phyloP scores from a whole-genome alignment of 768 basidiomycete species.

The Hygrocybe coccinea region DNA sequence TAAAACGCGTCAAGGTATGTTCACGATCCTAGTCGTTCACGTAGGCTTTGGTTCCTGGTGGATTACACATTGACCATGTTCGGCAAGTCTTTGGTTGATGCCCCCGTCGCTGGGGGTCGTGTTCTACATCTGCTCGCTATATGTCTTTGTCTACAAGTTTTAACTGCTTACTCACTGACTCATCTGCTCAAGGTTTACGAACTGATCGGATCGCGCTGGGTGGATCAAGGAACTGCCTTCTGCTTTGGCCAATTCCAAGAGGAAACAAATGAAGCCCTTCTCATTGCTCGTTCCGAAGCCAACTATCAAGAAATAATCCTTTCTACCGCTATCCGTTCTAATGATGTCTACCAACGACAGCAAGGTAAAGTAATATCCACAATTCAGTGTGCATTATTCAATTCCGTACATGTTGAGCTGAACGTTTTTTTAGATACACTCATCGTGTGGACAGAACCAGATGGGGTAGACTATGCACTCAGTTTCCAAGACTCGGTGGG shows the following conservation, averaged over 20 bases:
- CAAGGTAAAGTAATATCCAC: constrained; percentile 55
- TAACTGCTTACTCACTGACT: constrained; percentile 10
- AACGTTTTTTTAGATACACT: constrained; percentile 66
- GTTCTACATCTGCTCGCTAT: background rate
- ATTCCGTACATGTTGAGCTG: constrained; percentile 2
- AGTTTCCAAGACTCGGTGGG: constrained; percentile 97
- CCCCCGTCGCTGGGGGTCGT: too few relatives aligned
- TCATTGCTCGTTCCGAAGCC: constrained; percentile 79
- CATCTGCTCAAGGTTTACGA: constrained; percentile 73
- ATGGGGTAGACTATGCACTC: constrained; percentile 90
- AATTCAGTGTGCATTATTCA: constrained; percentile 7
- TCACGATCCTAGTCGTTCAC: constrained; percentile 23
- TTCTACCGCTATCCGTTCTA: constrained; percentile 73
- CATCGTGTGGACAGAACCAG: constrained; percentile 98
- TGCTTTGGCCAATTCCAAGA: constrained; percentile 86
- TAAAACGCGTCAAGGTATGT: constrained; percentile 79
- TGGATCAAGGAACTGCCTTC: constrained; percentile 94
- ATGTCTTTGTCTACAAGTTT: constrained; percentile 11
- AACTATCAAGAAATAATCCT: constrained; percentile 70
- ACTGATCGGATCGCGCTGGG: constrained; percentile 86
- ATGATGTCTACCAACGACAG: constrained; percentile 82
- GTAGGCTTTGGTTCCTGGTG: background rate
- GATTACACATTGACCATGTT: background rate
- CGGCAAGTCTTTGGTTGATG: too few relatives aligned
- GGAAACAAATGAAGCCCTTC: constrained; percentile 68